Evolutionary conservation across 257 asterid species (phyloP), one percentile per base, ranked within the genome.

Genomic region (Solanum bukasovii): DNA sequence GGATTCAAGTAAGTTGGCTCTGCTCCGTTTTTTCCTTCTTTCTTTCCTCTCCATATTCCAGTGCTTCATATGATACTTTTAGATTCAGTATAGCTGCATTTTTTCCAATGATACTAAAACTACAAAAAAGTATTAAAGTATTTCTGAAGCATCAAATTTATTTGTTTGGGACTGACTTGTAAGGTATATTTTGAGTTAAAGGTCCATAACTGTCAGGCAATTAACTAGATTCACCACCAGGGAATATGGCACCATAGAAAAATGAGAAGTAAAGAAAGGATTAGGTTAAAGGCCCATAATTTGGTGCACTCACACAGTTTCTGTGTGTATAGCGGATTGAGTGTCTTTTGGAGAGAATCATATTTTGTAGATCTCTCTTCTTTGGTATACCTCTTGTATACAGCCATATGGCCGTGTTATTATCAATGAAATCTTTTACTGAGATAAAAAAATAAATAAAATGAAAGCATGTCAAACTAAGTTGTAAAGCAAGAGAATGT

Each of bases 1-100:
- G 99, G 99, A 90, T 97, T 89, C 98, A 94, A 95, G 98, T 96
- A 84, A 70, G 46, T 87, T 72, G 71, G 14, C 79, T 4, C 21
- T 84, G 61, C 84, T 86, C 25, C 61, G 67, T 46, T 89, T 87
- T 61, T 82, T 6, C 40, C 79, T 75, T 75, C 70, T 21, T 18
- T 68, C 79, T 20, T 31, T 72, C 18, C 72, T 27, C 34, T 35
- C 82, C 33, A 59, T 34, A 44, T 34, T 61, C 70, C 56, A 18
- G 2, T 81, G 40, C 85, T 81, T 81, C 63, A 1, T 33, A 49
- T 46, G 42, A 81, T 16, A 46, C 29, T 46, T 40, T 81, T 81
- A 16, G 85, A 29, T 29, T 42, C 85, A 49, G 85, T 81, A 10
- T 29, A 9, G 29, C 42, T 49, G 27, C 42, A 46, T 81, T 44